Percentiles rank a stretch among this genome's conserved stretches.
phyloP scores from a whole-genome alignment of 1,284 basidiomycete species.

The Psilocybe mexicana region DNA sequence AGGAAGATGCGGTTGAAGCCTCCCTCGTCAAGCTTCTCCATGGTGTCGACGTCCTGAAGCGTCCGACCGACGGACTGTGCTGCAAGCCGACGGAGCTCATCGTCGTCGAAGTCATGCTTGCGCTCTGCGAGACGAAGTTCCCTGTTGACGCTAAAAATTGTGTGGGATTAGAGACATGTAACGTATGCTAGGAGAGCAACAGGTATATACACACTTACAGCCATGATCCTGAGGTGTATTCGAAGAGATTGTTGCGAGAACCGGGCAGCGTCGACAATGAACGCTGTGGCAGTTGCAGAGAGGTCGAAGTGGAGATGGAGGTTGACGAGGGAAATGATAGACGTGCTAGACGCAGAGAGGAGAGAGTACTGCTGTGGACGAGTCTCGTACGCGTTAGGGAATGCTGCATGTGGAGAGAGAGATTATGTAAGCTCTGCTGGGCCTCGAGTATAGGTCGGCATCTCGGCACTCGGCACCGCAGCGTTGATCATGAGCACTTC shows the following conservation, averaged over 20 bases:
- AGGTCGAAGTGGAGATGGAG: slow-evolving; percentile 29
- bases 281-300: slow-evolving; percentile 32
- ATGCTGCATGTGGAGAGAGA: no score
- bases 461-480: no score
- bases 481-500: no score
- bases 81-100: slow-evolving; percentile 45
- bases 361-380: slow-evolving; percentile 26
- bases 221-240: slow-evolving; percentile 45
- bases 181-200: slow-evolving; percentile 13
- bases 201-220: slow-evolving; percentile 40
- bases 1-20: slow-evolving; percentile 33
- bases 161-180: slow-evolving; percentile 12
- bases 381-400: background rate
- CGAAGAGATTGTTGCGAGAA: slow-evolving; percentile 37
- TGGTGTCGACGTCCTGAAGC: slow-evolving; percentile 32
- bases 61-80: slow-evolving; percentile 42
- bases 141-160: slow-evolving; percentile 39
- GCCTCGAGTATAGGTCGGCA: no score
- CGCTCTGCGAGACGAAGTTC: slow-evolving; percentile 46
- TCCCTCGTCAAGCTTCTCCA: slow-evolving; percentile 39
- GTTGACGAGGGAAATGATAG: slow-evolving; percentile 24
- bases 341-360: slow-evolving; percentile 20
- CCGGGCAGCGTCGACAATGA: slow-evolving; percentile 33
- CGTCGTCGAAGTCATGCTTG: slow-evolving; percentile 40
- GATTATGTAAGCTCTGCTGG: no score